Conservation (phyloP, 495 filamentous ascomycete genomes). For the Friedmanniomyces simplex region DNA sequence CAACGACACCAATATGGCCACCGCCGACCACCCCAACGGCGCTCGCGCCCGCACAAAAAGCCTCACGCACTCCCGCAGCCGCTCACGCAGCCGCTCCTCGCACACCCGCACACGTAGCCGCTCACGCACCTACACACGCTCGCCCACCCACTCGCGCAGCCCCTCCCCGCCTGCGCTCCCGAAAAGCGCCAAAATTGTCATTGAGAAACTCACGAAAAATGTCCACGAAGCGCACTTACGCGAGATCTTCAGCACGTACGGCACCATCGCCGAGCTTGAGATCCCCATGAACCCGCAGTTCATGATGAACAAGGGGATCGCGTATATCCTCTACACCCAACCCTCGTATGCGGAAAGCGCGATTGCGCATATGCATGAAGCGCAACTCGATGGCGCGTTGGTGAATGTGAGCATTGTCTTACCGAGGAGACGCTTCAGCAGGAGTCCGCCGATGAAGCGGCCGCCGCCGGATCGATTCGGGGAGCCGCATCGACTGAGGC, state of each 20-base stretch:
- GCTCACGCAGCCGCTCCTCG: slow-evolving; percentile 32
- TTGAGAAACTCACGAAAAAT: slow-evolving; percentile 95
- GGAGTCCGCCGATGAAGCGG: slow-evolving; percentile 28
- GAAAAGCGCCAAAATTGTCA: slow-evolving; percentile 58
- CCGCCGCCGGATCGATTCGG: slow-evolving; percentile 12
- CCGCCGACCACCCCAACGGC: slow-evolving; percentile 1
- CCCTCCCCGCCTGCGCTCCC: slow-evolving; percentile 3
- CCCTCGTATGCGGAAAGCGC: slow-evolving; percentile 75
- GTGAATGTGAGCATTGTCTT: slow-evolving; percentile 92
- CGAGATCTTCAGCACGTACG: slow-evolving; percentile 89
- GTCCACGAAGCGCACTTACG: slow-evolving; percentile 76
- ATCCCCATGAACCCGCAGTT: slow-evolving; percentile 81
- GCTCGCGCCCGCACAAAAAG: neutral
- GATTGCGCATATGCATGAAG: slow-evolving; percentile 97
- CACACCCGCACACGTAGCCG: slow-evolving; percentile 36
- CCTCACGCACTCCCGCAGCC: slow-evolving; percentile 18
- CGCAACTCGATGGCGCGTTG: slow-evolving; percentile 77
- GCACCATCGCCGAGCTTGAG: slow-evolving; percentile 73
- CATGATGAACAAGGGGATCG: slow-evolving; percentile 84
- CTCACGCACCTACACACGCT: slow-evolving; percentile 33
- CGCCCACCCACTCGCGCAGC: slow-evolving; percentile 27
- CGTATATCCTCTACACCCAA: slow-evolving; percentile 77
- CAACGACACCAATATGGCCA: neutral
- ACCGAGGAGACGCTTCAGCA: slow-evolving; percentile 52
- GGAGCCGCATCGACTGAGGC: slow-evolving; percentile 11